Evolutionary conservation across 2,329 filamentous ascomycete genomes (phyloP).

Genomic region (Raffaelea albimanens): DNA sequence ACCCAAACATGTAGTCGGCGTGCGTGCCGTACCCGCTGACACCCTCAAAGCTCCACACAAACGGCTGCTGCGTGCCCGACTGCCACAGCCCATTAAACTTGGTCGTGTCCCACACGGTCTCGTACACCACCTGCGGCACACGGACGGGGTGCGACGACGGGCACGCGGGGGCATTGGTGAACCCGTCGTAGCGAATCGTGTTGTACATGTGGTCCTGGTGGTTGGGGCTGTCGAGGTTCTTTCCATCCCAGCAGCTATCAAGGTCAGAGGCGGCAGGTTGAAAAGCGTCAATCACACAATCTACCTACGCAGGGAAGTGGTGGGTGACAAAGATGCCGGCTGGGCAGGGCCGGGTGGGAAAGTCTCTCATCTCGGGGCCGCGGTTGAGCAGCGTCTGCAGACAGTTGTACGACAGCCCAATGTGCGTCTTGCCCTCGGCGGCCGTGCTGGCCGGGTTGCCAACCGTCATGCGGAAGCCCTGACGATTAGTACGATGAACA

Average conservation of each 20-base stretch:
- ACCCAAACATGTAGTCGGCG: slow-evolving; percentile 23
- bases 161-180: slow-evolving; percentile 18
- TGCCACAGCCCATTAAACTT: slow-evolving; percentile 19
- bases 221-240: slow-evolving; percentile 27
- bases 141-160: slow-evolving; percentile 23
- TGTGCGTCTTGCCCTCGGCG: slow-evolving; percentile 8
- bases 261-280: neutral
- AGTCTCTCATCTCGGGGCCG: slow-evolving; percentile 10
- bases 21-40: slow-evolving; percentile 21
- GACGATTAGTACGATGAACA: neutral
- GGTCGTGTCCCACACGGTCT: slow-evolving; percentile 26
- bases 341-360: slow-evolving; percentile 12
- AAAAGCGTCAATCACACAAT: neutral
- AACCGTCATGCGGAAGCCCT: slow-evolving; percentile 17
- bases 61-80: slow-evolving; percentile 17
- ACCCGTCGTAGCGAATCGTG: slow-evolving; percentile 17
- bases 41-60: slow-evolving; percentile 18
- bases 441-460: slow-evolving; percentile 13
- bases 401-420: slow-evolving; percentile 15
- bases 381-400: slow-evolving; percentile 12
- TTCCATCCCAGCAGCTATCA: slow-evolving; percentile 48
- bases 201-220: slow-evolving; percentile 12
- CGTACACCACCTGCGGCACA: slow-evolving; percentile 24
- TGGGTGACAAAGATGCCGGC: slow-evolving; percentile 15
- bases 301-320: slow-evolving; percentile 15